A percentile compares a stretch with the other conserved stretches of the same genome.
These are phyloP conservation scores for Dissoconium aciculare DNA, from an alignment of 2,329 filamentous ascomycete species.

Conservation along the genomic window DNA sequence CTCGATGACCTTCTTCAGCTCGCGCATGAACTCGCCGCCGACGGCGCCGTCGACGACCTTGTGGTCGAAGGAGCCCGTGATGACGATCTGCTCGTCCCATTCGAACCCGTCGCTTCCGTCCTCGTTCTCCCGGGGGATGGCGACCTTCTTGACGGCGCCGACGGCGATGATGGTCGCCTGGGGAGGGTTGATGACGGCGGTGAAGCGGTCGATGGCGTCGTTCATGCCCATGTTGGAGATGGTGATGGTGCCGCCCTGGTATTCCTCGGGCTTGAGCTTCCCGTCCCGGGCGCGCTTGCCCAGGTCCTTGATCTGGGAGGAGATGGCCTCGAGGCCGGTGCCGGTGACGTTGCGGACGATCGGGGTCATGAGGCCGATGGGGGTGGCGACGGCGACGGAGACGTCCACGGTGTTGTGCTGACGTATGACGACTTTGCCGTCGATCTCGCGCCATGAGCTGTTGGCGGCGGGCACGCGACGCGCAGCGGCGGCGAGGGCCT, in stretches of 20 bases:
- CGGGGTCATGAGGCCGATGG: conserved; percentile 86
- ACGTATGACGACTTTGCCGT: conserved; percentile 62
- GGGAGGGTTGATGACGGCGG: conserved; percentile 96
- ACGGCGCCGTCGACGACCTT: conserved; percentile 95
- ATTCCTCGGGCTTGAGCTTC: conserved; percentile 99
- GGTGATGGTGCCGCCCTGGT: conserved; percentile 96
- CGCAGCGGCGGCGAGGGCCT: conserved; percentile 76
- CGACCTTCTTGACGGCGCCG: conserved; percentile 89
- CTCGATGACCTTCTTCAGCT: conserved; percentile 95
- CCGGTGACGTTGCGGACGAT: conserved; percentile 82
- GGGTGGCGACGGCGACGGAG: conserved; percentile 87
- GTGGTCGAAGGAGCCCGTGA: conserved; percentile 96
- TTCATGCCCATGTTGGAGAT: conserved; percentile 99
- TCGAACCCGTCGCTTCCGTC: conserved; percentile 60
- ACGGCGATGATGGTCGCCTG: conserved; percentile 92
- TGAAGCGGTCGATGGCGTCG: conserved; percentile 86
- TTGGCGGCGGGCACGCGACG: conserved; percentile 93
- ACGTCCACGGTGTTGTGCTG: conserved; percentile 90
- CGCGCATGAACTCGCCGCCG: conserved; percentile 89
- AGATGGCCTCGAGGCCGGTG: conserved; percentile 80
- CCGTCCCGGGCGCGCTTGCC: conserved; percentile 90
- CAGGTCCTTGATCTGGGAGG: conserved; percentile 80
- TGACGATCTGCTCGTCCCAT: conserved; percentile 94
- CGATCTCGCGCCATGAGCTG: conserved; percentile 75
- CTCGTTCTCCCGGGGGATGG: conserved; percentile 70